phyloP scores from a whole-genome alignment of 1,139 yeast species.

The Protomyces arabidopsidicola region DNA sequence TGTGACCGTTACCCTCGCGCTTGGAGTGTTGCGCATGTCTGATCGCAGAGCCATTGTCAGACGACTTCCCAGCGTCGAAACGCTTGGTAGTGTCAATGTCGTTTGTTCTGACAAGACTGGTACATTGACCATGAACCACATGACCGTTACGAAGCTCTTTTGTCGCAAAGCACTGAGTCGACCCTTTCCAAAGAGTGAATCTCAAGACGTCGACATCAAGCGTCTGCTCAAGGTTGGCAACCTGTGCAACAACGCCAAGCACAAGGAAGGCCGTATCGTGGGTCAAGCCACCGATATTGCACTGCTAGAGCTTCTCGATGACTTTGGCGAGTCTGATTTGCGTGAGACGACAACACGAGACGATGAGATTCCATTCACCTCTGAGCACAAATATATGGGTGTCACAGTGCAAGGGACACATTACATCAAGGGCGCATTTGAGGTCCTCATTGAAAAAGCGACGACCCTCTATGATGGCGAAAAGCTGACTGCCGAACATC shows the following conservation, averaged over 20 bases:
- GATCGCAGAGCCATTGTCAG: constrained; percentile 86
- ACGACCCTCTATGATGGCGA: constrained; percentile 52
- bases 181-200: constrained; percentile 22
- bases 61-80: constrained; percentile 89
- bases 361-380: constrained; percentile 78
- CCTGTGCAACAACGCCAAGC: constrained; percentile 69
- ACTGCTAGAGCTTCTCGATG: constrained; percentile 63
- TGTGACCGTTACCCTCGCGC: constrained; percentile 90
- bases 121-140: constrained; percentile 86
- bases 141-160: constrained; percentile 88
- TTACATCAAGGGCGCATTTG: constrained; percentile 86
- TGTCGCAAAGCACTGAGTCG: constrained; percentile 54
- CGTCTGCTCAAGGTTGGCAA: constrained; percentile 49
- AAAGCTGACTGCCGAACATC: constrained; percentile 51
- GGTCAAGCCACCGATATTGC: constrained; percentile 97
- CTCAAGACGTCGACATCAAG: constrained; percentile 16
- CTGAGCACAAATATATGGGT: constrained; percentile 85
- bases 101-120: constrained; percentile 96
- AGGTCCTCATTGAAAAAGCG: constrained; percentile 62
- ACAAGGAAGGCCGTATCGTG: constrained; percentile 48
- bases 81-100: constrained; percentile 90
- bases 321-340: constrained; percentile 59
- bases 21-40: constrained; percentile 95
- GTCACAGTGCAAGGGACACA: constrained; percentile 65
- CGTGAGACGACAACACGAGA: constrained; percentile 43